Conservation (phyloP, 2,329 filamentous ascomycete species). For the Lomentospora prolificans region DNA sequence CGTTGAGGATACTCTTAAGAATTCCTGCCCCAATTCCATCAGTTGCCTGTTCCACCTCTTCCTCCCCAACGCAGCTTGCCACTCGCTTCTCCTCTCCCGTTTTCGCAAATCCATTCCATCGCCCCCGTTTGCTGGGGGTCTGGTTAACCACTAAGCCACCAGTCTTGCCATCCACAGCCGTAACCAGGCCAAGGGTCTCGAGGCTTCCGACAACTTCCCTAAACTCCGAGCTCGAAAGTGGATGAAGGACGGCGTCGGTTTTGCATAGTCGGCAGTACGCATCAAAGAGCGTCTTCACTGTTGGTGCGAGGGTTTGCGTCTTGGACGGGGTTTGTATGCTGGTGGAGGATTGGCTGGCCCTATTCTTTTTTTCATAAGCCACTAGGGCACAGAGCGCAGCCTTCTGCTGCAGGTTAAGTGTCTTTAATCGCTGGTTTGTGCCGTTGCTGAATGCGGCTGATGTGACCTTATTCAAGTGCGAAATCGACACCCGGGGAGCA, state of each 20-base stretch:
- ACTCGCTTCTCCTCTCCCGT: slow-evolving; percentile 65
- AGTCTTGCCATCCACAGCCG: slow-evolving; percentile 57
- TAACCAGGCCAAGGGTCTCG: slow-evolving; percentile 77
- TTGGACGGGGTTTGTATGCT: slow-evolving; percentile 50
- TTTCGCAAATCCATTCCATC: slow-evolving; percentile 42
- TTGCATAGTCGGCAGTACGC: slow-evolving; percentile 77
- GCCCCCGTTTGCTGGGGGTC: slow-evolving; percentile 62
- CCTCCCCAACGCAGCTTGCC: slow-evolving; percentile 69
- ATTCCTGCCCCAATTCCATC: slow-evolving; percentile 53
- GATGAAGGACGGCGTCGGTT: slow-evolving; percentile 78
- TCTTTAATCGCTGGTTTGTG: slow-evolving; percentile 70
- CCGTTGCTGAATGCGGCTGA: slow-evolving; percentile 85
- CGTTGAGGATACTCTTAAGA: slow-evolving; percentile 51
- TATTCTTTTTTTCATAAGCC: slow-evolving; percentile 70
- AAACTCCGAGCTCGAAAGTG: slow-evolving; percentile 85
- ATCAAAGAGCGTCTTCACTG: slow-evolving; percentile 73
- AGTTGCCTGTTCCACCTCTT: slow-evolving; percentile 64
- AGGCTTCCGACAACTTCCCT: slow-evolving; percentile 83
- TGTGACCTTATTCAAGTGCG: slow-evolving; percentile 85
- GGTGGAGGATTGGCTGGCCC: slow-evolving; percentile 32
- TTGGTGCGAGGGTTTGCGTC: slow-evolving; percentile 54
- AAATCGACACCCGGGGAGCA: slow-evolving; percentile 80
- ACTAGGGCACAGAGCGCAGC: slow-evolving; percentile 83
- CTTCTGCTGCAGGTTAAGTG: slow-evolving; percentile 92
- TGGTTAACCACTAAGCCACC: slow-evolving; percentile 55